Base-by-base conservation (phyloP, 305 asterid genomes). In the Rubia balearica region DNA sequence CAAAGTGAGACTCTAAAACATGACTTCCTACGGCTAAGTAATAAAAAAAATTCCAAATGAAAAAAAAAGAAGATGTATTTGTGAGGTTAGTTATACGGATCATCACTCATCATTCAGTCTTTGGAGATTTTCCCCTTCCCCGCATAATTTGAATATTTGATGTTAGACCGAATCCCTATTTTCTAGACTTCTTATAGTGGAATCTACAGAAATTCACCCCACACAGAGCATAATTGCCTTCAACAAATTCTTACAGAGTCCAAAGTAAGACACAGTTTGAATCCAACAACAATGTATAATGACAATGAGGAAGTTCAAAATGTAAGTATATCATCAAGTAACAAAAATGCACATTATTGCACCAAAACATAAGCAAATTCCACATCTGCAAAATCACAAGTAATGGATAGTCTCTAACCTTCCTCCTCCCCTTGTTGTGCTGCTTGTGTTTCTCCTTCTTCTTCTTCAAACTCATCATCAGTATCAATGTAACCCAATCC, bases 361-460 rank as follows among this genome's bases (percentile, higher is more conserved):
- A 60, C 12, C 57, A 62, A 51, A 3, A 14, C 14, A 45, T 51
- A 43, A 43, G 46, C 30, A 8, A 7, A 49, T 38, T 8, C 14
- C 24, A 56, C 12, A 51, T 17, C 62, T 24, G 65, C 30, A 22
- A 48, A 40, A 63, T 7, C 4, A 57, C 7, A 38, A 48, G 8
- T 3, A 51, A n/a, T 19, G 10, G 22, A 40, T 12, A 1, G 13
- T 41, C 11, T 45, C 56, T 81, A 84, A 91, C 92, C 96, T 81
- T 81, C 89, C 62, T 67, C 84, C 1, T 60, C 74, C 43, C 91
- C 96, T 81, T 82, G 88, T 46, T 64, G 83, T 0, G 55, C 73
- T 41, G 65, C 86, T 8, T 16, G n/a, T 19, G 60, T 74, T 41
- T 75, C 71, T 11, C 22, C 88, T 36, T 81, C 88, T 21, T 77